Base-by-base conservation (phyloP, 768 basidiomycete species). In the Tylopilus vinaceipallidus region DNA sequence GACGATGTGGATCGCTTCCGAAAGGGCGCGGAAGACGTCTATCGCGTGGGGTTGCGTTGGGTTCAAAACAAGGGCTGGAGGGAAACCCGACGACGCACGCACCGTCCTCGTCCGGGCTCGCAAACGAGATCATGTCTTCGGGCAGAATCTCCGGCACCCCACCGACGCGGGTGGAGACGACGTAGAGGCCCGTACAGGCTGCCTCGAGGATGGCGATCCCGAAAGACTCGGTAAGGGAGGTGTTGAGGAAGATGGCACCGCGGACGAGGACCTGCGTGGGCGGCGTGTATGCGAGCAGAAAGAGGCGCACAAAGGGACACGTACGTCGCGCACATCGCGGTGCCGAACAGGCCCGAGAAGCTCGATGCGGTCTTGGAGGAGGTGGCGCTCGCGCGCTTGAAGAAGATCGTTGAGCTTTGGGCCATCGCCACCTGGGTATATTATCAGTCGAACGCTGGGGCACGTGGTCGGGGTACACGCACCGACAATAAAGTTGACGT, bases 161-260 rank as follows among this genome's bases (percentile, higher is more conserved):
- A 0, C 97, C 97, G 0, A 98, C 95, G 37, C 84, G 82, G 0
- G 97, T 98, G 35, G 86, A 86, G 42, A 98, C 95, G 42, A 98
- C 88, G 62, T 95, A 95, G 14, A 98, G 76, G 1, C 97, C 95
- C 0, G 92, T 84, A 55, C 91, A 95, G 0, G 97, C 97, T 0
- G 95, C 97, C 72, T 99, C 97, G 36, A 99, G 79, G 55, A 95
- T 94, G n/a, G 89, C 91, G 56, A 95, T 98, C 0, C 97, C 95
- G 57, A 98, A 99, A 0, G 97, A 82, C 65, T 98, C 97, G 1
- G 95, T 98, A 22, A 98, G 77, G 0, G 93, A 95, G 0, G 97
- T 95, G 62, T 95, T 97, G 74, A 99, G 76, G 70, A 88, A 99
- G 52, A 99, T 94, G 12, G 90, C 78, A 1, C 95, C 97, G 36